Conservation (phyloP, 345 rosid genomes). For the Abelmoschus esculentus region DNA sequence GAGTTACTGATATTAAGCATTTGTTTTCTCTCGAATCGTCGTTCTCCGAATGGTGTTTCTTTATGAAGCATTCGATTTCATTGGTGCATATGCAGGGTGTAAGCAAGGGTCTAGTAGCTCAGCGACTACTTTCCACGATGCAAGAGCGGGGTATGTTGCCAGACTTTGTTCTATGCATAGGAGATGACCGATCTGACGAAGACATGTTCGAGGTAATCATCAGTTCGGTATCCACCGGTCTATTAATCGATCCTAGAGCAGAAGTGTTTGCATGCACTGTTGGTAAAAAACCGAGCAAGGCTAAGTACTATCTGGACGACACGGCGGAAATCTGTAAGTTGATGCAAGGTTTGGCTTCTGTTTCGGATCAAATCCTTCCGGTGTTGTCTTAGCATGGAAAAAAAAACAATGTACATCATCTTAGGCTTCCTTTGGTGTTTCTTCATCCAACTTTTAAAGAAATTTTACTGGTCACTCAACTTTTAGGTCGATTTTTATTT, state of each 20-base stretch:
- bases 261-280: slow-evolving; percentile 86
- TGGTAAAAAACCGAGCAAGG: slow-evolving; percentile 76
- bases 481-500: too few species aligned
- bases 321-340: slow-evolving; percentile 65
- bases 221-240: slow-evolving; percentile 40
- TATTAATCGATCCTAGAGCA: slow-evolving; percentile 51
- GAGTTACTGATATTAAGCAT: too few species aligned
- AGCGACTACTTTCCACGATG: slow-evolving; percentile 57
- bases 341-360: slow-evolving; percentile 82
- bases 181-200: slow-evolving; percentile 84
- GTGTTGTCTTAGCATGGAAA: background rate
- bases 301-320: slow-evolving; percentile 80
- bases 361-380: slow-evolving; percentile 37
- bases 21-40: too few species aligned
- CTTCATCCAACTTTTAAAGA: too few species aligned
- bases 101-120: slow-evolving; percentile 76
- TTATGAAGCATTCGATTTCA: background rate
- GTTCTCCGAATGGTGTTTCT: background rate
- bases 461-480: too few species aligned
- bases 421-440: background rate
- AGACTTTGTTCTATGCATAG: slow-evolving; percentile 77
- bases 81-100: slow-evolving; percentile 51
- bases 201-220: slow-evolving; percentile 89
- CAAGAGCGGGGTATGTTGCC: slow-evolving; percentile 51
- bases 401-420: slow-evolving; percentile 12